Percentiles rank a stretch among this genome's conserved stretches.
Conservation (phyloP, 176 grass and related monocot species). For the Typha latifolia region DNA sequence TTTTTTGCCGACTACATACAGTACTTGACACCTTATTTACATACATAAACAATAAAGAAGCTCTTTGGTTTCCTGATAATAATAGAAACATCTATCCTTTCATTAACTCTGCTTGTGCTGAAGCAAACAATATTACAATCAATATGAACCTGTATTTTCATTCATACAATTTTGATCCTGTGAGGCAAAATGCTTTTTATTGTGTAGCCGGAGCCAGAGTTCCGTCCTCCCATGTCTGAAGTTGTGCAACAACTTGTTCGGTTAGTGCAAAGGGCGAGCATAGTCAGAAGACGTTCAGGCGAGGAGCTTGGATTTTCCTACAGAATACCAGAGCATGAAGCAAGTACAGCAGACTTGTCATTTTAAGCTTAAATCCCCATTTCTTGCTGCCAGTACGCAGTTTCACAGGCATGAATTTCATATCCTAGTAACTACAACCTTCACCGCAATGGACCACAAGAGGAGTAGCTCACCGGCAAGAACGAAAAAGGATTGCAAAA, state of each 20-base stretch:
- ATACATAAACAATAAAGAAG: too few species aligned
- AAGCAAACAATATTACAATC: neutral
- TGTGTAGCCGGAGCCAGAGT: slow-evolving; percentile 77
- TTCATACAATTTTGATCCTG: too few species aligned
- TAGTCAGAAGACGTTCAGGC: slow-evolving; percentile 67
- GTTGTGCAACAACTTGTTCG: slow-evolving; percentile 91
- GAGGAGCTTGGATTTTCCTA: slow-evolving; percentile 91
- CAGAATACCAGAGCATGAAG: slow-evolving; percentile 56
- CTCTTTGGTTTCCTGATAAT: too few species aligned
- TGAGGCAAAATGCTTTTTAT: neutral
- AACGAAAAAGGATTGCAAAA: neutral
- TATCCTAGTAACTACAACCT: too few species aligned
- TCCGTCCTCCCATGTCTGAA: slow-evolving; percentile 93
- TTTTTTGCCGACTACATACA: neutral
- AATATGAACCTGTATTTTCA: too few species aligned
- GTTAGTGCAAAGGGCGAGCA: slow-evolving; percentile 81
- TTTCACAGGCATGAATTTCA: neutral
- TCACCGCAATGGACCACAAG: too few species aligned
- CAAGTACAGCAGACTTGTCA: slow-evolving; percentile 43
- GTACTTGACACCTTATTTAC: too few species aligned
- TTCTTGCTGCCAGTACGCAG: neutral
- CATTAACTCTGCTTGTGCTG: neutral
- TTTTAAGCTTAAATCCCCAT: slow-evolving; percentile 34
- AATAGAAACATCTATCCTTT: neutral
- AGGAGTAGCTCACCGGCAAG: neutral